Evolutionary conservation across 768 basidiomycete species (phyloP), one percentile per base, ranked within the genome.

Genomic region (Suillus cothurnatus): DNA sequence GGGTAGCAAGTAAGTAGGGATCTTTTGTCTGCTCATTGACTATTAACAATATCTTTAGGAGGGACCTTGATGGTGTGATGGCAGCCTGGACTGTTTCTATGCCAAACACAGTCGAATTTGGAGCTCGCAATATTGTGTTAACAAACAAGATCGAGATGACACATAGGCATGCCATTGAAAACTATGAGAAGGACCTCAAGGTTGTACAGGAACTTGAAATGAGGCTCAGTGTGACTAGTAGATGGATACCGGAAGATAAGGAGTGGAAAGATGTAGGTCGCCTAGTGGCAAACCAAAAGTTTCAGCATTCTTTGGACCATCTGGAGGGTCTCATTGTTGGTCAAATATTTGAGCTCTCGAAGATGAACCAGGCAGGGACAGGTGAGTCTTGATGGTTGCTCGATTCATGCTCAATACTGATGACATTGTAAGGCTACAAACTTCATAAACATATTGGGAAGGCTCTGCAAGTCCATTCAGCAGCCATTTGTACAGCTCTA

Each of bases 321-420:
- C 45, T 73, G 15, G 66, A 73, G 26, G 64, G 62, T 5, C 39
- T 73, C 1, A 61, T 71, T 15, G 63, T 73, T 9, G 21, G 41
- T 19, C 67, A 59, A 9, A 49, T 73, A 15, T 71, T 71, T 49
- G 71, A 72, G 63, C 66, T 72, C 0, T 62, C 65, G 3, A 72
- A 72, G 63, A 61, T 64, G 45, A 69, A 69, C 39, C 28, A 41
- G 26, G 63, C 62, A 8, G 64, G 50, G 6, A 77, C 72, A 2
- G 74, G 77, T 79, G 61, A 47, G 74, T 67, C 4, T 45, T n/a
- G 11, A 64, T 49, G 6, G 7, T 6, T 34, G 32, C 32, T 34
- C 9, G 32, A 5, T 1, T 34, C 32, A 1, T 34, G 6, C 32
- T 8, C 32, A 34, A 8, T 34, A 34, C 8, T 6, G n/a, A n/a